Conservation (phyloP, 108 stramenopile species). For the Chaetoceros muelleri region DNA sequence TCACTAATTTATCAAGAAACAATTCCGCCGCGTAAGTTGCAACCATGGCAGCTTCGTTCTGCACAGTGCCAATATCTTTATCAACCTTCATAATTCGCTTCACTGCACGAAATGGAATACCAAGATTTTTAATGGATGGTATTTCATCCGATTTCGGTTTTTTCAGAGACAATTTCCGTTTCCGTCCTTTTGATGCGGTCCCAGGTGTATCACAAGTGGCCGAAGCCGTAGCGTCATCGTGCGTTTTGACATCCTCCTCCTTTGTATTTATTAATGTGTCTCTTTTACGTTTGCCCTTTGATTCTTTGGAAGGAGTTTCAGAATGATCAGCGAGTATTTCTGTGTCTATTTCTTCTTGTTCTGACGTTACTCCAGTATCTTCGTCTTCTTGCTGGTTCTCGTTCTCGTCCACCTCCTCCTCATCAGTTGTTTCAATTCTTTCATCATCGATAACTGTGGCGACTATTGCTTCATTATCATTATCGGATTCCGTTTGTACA, state of each 20-base stretch:
- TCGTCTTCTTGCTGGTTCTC: neutral
- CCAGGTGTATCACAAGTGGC: neutral
- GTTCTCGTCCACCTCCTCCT: no score
- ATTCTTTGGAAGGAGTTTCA: neutral
- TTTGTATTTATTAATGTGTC: neutral
- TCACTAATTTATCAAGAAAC: constrained; percentile 60
- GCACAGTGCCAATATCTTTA: constrained; percentile 69
- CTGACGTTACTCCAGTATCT: neutral
- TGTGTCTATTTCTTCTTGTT: neutral
- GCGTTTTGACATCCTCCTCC: neutral
- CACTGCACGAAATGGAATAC: constrained; percentile 71
- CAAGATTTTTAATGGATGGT: constrained; percentile 58
- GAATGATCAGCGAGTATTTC: neutral
- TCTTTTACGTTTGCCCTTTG: neutral
- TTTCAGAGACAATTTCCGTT: neutral
- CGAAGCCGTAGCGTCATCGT: no score
- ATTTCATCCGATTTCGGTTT: constrained; percentile 2
- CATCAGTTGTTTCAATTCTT: no score
- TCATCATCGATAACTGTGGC: no score
- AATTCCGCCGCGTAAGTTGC: constrained; percentile 61
- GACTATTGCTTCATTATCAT: no score
- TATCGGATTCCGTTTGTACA: no score
- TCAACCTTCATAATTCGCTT: constrained; percentile 81
- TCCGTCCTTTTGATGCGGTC: neutral
- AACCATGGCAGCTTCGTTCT: constrained; percentile 81